Conservation (phyloP, 768 basidiomycete species). For the Termitomyces sp. region DNA sequence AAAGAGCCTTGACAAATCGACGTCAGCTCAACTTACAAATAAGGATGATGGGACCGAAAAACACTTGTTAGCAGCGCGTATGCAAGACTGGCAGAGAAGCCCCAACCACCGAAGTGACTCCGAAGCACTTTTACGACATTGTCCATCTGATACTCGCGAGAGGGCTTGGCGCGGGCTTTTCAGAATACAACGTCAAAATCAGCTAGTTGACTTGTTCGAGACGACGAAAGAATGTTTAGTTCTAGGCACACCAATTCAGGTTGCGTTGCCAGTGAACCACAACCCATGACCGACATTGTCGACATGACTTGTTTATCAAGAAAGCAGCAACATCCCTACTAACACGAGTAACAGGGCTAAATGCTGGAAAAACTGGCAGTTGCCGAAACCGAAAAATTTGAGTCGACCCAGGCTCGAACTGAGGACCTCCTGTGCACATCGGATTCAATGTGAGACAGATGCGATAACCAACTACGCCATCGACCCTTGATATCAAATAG, state of each 20-base stretch:
- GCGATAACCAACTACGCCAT: constrained; percentile 83
- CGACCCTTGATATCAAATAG: constrained; percentile 21
- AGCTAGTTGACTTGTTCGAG: too few relatives aligned
- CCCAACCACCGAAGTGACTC: constrained; percentile 1
- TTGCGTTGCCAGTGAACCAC: background rate
- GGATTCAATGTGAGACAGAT: constrained; percentile 45
- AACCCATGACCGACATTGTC: too few relatives aligned
- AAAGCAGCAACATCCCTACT: too few relatives aligned
- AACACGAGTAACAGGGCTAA: too few relatives aligned
- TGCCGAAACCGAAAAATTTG: background rate
- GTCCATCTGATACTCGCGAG: background rate
- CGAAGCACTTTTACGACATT: background rate
- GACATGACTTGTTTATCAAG: too few relatives aligned
- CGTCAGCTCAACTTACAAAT: background rate
- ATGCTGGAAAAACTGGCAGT: too few relatives aligned
- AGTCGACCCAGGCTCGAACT: constrained; percentile 17
- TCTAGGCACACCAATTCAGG: background rate
- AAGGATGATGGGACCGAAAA: background rate
- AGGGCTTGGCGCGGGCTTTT: constrained; percentile 1
- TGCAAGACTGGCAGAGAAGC: too few relatives aligned
- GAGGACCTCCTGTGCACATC: constrained; percentile 12
- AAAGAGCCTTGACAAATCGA: background rate
- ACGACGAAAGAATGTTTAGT: background rate
- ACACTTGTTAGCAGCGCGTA: background rate
- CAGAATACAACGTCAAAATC: background rate